Percentiles rank a stretch among this genome's conserved stretches.
phyloP scores from a whole-genome alignment of 129 eudicot species.

The Artemisia argyi region DNA sequence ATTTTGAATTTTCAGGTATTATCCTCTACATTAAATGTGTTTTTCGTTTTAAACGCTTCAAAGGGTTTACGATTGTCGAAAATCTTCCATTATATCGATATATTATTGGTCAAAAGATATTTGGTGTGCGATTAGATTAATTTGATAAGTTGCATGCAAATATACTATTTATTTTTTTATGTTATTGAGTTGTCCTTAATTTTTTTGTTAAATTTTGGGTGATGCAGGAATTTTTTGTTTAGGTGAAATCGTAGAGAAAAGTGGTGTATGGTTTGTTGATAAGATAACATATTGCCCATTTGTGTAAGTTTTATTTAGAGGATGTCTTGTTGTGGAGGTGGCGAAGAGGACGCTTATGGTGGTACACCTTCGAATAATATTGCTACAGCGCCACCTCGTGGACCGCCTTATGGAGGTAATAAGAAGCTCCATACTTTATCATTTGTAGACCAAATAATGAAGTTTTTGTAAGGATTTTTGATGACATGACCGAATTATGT shows the following conservation, averaged over 20 bases:
- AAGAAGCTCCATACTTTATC: constrained; percentile 20
- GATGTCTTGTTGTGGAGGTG: constrained; percentile 95
- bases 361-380: constrained; percentile 63
- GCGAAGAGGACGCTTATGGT: constrained; percentile 61
- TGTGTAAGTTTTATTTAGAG: constrained; percentile 33
- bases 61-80: not conserved
- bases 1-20: constrained; percentile 19
- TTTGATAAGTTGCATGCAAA: not conserved
- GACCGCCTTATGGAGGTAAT: constrained; percentile 40
- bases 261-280: constrained; percentile 28
- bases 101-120: not conserved
- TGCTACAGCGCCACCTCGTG: constrained; percentile 62
- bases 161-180: not conserved
- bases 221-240: constrained; percentile 22
- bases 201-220: constrained; percentile 20
- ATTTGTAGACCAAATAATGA: not conserved
- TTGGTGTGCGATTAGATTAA: not conserved
- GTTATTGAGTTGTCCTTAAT: constrained; percentile 17
- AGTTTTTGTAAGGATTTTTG: not conserved
- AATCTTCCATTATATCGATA: too few relatives aligned
- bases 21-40: constrained; percentile 11
- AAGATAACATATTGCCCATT: constrained; percentile 10
- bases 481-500: not conserved
- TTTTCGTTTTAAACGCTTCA: constrained; percentile 25
- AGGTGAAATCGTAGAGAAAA: constrained; percentile 9